Evolutionary conservation across 2,329 filamentous ascomycete genomes (phyloP), one percentile per base, ranked within the genome.

Genomic region (Penicillium sp.): DNA sequence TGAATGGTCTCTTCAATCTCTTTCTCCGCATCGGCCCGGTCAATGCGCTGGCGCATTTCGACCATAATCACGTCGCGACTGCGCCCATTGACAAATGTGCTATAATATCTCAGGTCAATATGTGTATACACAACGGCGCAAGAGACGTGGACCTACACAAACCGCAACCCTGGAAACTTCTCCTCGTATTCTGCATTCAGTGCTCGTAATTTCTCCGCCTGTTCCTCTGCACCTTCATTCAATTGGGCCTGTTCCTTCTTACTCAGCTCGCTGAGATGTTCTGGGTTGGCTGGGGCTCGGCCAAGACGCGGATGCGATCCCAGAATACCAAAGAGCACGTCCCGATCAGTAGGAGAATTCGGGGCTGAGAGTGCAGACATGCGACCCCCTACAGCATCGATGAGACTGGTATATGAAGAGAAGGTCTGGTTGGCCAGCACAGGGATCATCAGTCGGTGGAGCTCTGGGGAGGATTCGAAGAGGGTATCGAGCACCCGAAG

Each of bases 41-140:
- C 83, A 68, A 96, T 96, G 52, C 93, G 82, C 52, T 76, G 73
- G 61, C 83, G 83, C 90, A 96, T 96, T 68, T 96, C 87, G 61
- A 85, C 81, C 88, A 96, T 91, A 55, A 97, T 88, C 60, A 85
- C 84, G 2, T 84, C 81, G 56, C 91, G 81, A 41, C 84, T 82
- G 47, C 93, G 83, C 0, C 91, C 91, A 72, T 96, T 93, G 56
- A 97, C 93, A 73, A 96, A 97, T 19, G 93, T 90, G 43, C 84
- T 86, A 62, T 29, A 47, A 49, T 38, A 46, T 45, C 29, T 37
- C 21, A 27, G n/a, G 56, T 59, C 42, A 63, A 33, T 13, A 31
- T 33, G 10, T 51, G 10, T 51, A 15, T 42, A 17, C 9, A 35
- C n/a, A 12, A 17, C 10, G 8, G 37, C 27, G 13, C 10, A 46